phyloP scores from a whole-genome alignment of 2,329 filamentous ascomycete species.

The Zalaria sp. region DNA sequence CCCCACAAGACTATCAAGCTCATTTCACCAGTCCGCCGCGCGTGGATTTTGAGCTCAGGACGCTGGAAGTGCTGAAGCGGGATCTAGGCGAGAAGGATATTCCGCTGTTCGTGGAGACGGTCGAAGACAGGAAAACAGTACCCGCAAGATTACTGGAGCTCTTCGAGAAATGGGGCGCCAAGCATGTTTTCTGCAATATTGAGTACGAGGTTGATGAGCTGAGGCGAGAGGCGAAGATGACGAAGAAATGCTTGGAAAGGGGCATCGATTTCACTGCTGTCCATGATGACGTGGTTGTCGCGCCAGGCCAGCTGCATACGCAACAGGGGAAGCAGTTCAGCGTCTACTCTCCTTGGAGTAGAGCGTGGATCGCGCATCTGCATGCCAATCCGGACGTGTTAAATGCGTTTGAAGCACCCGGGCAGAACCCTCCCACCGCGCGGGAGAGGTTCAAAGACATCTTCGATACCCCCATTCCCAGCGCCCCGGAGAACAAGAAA shows the following conservation, averaged over 20 bases:
- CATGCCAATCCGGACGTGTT: slow-evolving; percentile 56
- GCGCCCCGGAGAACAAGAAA: slow-evolving; percentile 47
- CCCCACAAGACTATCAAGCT: slow-evolving; percentile 72
- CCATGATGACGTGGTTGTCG: slow-evolving; percentile 73
- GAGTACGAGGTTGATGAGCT: slow-evolving; percentile 91
- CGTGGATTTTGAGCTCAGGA: slow-evolving; percentile 70
- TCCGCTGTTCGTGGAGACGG: slow-evolving; percentile 61
- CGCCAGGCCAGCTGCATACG: slow-evolving; percentile 53
- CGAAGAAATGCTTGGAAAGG: slow-evolving; percentile 44
- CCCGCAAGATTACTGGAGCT: slow-evolving; percentile 49
- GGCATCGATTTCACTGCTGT: slow-evolving; percentile 56
- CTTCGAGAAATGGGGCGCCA: slow-evolving; percentile 56
- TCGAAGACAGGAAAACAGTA: slow-evolving; percentile 50
- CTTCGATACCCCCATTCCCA: slow-evolving; percentile 61
- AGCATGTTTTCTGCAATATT: slow-evolving; percentile 66
- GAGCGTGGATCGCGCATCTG: slow-evolving; percentile 59
- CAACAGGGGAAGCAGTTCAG: slow-evolving; percentile 66
- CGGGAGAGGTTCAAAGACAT: slow-evolving; percentile 62
- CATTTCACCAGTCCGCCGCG: slow-evolving; percentile 60
- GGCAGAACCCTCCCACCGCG: slow-evolving; percentile 40
- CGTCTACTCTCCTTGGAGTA: slow-evolving; percentile 74
- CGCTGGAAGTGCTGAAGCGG: slow-evolving; percentile 47
- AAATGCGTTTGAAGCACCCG: slow-evolving; percentile 44
- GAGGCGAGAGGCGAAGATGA: slow-evolving; percentile 56
- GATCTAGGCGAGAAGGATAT: slow-evolving; percentile 61